Conservation (phyloP, 2,329 filamentous ascomycete species). For the Didymella arachidicola region DNA sequence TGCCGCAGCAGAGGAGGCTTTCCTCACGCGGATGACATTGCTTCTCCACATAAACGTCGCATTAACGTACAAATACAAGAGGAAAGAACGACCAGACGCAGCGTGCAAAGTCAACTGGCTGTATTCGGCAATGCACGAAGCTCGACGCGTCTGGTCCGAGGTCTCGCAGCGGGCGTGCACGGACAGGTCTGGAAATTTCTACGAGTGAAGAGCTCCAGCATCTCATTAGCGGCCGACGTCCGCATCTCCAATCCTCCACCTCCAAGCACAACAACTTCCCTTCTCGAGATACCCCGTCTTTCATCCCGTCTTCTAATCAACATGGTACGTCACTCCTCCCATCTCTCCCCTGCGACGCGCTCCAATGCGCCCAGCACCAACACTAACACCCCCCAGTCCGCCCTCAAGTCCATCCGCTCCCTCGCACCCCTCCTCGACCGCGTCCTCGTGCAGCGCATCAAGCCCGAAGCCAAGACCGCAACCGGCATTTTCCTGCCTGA, state of each 20-base stretch:
- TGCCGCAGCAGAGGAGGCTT: constrained; percentile 33
- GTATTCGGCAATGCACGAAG: constrained; percentile 7
- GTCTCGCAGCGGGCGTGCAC: constrained; percentile 25
- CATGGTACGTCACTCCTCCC: constrained; percentile 28
- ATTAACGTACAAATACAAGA: constrained; percentile 19
- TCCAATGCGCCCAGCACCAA: not conserved
- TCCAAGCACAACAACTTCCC: constrained; percentile 15
- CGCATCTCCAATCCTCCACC: constrained; percentile 18
- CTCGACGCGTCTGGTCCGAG: constrained; percentile 28
- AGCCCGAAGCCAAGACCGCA: constrained; percentile 95
- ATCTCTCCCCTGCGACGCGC: not conserved
- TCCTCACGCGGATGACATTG: constrained; percentile 45
- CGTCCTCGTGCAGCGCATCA: constrained; percentile 96
- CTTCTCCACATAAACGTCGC: constrained; percentile 47
- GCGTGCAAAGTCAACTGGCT: not conserved
- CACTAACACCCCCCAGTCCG: constrained; percentile 47
- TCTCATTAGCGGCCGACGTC: constrained; percentile 22
- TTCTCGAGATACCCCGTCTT: constrained; percentile 28
- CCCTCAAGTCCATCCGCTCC: constrained; percentile 93
- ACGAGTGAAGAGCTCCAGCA: constrained; percentile 12
- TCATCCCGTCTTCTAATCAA: constrained; percentile 21
- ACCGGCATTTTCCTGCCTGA: constrained; percentile 98
- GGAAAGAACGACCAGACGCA: not conserved
- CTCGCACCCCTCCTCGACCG: constrained; percentile 97
- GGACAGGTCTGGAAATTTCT: constrained; percentile 34